These are phyloP conservation scores for Epithemia pelagica DNA, from an alignment of 108 stramenopile species.

Conservation along the genomic window DNA sequence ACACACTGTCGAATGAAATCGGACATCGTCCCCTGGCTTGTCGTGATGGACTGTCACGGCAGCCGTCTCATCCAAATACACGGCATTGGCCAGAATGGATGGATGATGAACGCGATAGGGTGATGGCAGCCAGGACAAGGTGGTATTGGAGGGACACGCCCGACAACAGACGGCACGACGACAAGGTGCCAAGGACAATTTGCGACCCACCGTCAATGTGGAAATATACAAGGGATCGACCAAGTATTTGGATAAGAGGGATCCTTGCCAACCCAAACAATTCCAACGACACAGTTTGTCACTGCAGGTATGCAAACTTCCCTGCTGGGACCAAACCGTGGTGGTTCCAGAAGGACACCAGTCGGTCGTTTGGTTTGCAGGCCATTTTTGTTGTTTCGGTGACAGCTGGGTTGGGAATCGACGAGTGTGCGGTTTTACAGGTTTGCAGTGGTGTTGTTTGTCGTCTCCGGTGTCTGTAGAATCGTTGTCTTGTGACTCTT, in stretches of 20 bases:
- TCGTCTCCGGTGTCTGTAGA: background rate
- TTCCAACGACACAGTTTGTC: conserved; percentile 85
- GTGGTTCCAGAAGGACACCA: conserved; percentile 86
- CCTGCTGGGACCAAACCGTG: conserved; percentile 34
- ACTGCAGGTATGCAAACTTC: conserved; percentile 55
- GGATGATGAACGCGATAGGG: conserved; percentile 50
- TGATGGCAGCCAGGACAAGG: conserved; percentile 4
- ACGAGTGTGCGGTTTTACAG: too few species aligned
- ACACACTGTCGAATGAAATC: conserved; percentile 65
- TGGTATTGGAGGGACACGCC: conserved; percentile 1
- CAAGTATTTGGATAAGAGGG: conserved; percentile 53
- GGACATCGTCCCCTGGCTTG: conserved; percentile 60
- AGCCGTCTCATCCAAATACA: conserved; percentile 74
- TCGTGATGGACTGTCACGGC: conserved; percentile 9
- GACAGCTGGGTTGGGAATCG: background rate
- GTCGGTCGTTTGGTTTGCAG: conserved; percentile 51
- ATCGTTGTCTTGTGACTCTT: background rate
- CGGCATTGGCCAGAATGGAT: conserved; percentile 70
- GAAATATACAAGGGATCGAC: conserved; percentile 47
- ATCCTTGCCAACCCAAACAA: conserved; percentile 72
- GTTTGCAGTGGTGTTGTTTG: too few species aligned
- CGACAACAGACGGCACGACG: conserved; percentile 82
- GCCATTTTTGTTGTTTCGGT: conserved; percentile 41
- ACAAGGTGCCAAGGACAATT: conserved; percentile 55
- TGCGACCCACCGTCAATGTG: conserved; percentile 75